Conservation (phyloP, 345 rosid genomes). For the Moricandia moricandioides region DNA sequence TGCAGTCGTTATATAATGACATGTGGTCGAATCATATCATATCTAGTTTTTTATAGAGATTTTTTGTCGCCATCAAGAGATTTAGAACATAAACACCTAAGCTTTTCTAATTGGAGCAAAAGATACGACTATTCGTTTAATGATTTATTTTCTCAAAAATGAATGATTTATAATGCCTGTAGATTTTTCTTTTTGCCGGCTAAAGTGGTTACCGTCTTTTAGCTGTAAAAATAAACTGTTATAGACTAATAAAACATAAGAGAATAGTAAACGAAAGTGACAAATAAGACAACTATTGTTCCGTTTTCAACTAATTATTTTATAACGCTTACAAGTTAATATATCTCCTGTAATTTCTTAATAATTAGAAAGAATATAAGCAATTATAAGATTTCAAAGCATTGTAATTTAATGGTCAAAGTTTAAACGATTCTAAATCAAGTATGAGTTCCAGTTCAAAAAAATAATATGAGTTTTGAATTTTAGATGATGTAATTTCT, state of each 20-base stretch:
- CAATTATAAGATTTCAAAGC: too few species aligned
- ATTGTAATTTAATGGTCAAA: too few species aligned
- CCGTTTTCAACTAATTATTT: neutral
- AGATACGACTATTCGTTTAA: neutral
- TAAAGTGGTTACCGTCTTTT: neutral
- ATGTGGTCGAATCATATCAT: slow-evolving; percentile 16
- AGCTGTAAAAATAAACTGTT: neutral
- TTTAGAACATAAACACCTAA: neutral
- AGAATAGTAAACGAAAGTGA: neutral
- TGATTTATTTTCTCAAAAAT: neutral
- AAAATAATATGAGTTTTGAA: too few species aligned
- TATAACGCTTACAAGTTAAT: neutral
- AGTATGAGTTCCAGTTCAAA: too few species aligned
- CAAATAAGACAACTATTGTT: neutral
- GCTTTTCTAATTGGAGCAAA: neutral
- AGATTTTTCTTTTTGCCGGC: neutral
- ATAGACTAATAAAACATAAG: neutral
- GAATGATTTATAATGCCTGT: neutral
- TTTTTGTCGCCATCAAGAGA: neutral
- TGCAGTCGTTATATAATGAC: neutral
- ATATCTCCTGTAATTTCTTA: neutral
- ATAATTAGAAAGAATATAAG: too few species aligned
- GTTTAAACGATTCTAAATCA: too few species aligned
- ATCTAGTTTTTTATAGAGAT: neutral
- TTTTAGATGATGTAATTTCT: too few species aligned